Evolutionary conservation across 768 basidiomycete genomes (phyloP), one percentile per base, ranked within the genome.

Genomic region (Rhodotorula kratochvilovae): DNA sequence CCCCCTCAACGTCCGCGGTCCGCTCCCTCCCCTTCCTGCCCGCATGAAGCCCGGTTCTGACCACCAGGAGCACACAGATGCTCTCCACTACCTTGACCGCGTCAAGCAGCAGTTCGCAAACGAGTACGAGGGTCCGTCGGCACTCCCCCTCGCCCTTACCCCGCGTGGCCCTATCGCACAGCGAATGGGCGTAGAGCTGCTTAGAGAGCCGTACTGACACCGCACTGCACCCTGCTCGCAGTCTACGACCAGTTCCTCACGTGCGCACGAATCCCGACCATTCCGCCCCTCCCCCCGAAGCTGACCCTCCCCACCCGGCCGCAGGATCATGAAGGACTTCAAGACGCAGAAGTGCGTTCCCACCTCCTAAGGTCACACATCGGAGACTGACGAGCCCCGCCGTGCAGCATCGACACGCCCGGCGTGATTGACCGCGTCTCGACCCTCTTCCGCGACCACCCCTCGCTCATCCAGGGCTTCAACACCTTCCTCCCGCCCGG

Each of bases 341-440:
- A 98, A 99, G 83, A 91, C 92, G 78, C 91, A 96, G 63, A 80
- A 79, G 81, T 82, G 78, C 74, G 66, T 31, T 2, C 35, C 33
- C n/a, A 11, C 13, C 17, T 31, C 13, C 42, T 23, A 27, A 27
- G 13, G 33, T 16, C 13, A 10, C 36, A 0, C 12, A 8, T 19
- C 29, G 15, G 17, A 17, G 25, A 36, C 23, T 43, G 50, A 60
- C 19, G 1, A 25, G 7, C 16, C 25, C 43, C 43, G 39, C 81
- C 42, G 25, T 35, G 43, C 82, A 96, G 94, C 48, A 97, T 99
- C 79, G 94, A 97, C 81, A 99, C 95, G 1, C 95, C 95, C 0
- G 94, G 92, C 46, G 96, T 99, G 63, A 99, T 99, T 79, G 88
- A 89, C 78, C 91, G 94, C 66, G 95, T 97, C 45, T 94, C 92